phyloP scores from a whole-genome alignment of 331 rosid genomes.

The Rosa hybrid region DNA sequence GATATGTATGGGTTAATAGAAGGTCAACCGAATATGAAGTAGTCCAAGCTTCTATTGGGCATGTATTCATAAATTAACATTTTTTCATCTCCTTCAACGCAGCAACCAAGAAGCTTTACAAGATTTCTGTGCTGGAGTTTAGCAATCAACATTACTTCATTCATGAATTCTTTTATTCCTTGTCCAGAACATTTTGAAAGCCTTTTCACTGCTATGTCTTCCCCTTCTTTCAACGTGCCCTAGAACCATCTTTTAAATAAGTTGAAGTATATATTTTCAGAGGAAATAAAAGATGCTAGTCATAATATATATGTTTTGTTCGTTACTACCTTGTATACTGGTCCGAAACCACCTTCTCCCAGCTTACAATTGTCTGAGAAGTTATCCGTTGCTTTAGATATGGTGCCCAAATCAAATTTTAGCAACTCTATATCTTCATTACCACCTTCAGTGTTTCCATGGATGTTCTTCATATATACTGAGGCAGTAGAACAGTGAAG shows the following conservation, averaged over 20 bases:
- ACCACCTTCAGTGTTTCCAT: neutral
- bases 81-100: conserved; percentile 31
- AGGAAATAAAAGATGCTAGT: neutral
- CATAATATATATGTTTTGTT: neutral
- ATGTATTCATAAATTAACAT: conserved; percentile 32
- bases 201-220: conserved; percentile 36
- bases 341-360: conserved; percentile 22
- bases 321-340: conserved; percentile 15
- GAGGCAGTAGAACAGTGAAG: neutral
- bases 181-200: conserved; percentile 31
- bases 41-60: conserved; percentile 34
- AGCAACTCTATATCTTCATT: neutral
- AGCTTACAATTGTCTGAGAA: neutral
- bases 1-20: neutral
- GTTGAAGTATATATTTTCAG: neutral
- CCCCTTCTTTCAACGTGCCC: conserved; percentile 27
- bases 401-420: neutral
- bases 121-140: conserved; percentile 42
- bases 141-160: conserved; percentile 32
- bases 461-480: neutral
- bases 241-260: neutral
- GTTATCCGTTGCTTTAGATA: conserved; percentile 3
- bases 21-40: conserved; percentile 34
- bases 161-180: conserved; percentile 32
- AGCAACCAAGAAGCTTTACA: conserved; percentile 32